Conservation (phyloP, 106 monocot species). For the Vanilla planifolia region DNA sequence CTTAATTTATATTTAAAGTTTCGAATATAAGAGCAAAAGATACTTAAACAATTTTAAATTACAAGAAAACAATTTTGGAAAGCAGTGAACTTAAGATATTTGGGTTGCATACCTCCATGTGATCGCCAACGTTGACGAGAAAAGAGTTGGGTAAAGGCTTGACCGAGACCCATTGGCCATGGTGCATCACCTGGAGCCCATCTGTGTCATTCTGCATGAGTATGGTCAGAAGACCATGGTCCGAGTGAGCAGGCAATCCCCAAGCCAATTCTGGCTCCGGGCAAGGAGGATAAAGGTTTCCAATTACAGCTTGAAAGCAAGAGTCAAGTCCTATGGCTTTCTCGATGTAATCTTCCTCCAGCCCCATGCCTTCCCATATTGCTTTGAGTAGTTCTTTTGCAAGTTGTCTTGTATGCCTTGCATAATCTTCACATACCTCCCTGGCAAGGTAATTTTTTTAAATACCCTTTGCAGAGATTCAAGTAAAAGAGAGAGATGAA, state of each 20-base stretch:
- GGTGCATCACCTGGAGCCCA: conserved; percentile 57
- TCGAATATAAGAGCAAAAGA: too few species aligned
- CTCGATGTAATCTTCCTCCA: conserved; percentile 28
- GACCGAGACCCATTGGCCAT: conserved; percentile 42
- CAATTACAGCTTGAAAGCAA: conserved; percentile 25
- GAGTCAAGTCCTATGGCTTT: conserved; percentile 30
- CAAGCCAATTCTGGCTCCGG: conserved; percentile 31
- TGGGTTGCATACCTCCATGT: conserved; percentile 49
- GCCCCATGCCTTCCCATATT: conserved; percentile 42
- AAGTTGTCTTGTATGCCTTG: conserved; percentile 25
- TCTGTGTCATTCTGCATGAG: conserved; percentile 51
- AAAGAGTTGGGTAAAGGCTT: conserved; percentile 35
- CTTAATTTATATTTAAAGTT: too few species aligned
- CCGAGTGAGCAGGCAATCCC: conserved; percentile 58
- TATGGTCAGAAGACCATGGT: conserved; percentile 62
- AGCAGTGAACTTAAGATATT: not conserved
- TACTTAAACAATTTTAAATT: too few species aligned
- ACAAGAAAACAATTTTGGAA: not conserved
- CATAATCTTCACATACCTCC: conserved; percentile 26
- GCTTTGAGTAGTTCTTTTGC: conserved; percentile 28
- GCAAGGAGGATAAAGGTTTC: conserved; percentile 52
- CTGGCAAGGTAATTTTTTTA: too few species aligned
- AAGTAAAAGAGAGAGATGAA: too few species aligned
- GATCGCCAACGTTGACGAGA: conserved; percentile 64
- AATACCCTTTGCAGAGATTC: too few species aligned